A percentile compares a stretch with the other conserved stretches of the same genome.
Conservation (phyloP, 2,329 filamentous ascomycete genomes). For the Aspergillus arachidicola region DNA sequence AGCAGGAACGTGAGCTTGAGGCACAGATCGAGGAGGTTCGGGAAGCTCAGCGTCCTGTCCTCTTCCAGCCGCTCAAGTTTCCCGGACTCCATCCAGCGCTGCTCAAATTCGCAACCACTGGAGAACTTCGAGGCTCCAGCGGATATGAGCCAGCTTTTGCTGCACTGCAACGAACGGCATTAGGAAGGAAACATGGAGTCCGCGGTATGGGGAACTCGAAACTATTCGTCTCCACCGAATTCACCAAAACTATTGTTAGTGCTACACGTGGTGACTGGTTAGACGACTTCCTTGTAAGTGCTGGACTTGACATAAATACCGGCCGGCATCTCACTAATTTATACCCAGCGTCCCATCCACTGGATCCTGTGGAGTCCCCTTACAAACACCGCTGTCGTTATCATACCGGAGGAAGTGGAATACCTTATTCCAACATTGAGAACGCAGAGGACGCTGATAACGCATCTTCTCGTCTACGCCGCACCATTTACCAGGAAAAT, state of each 20-base stretch:
- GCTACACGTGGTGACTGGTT: conserved; percentile 4
- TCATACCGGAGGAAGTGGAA: conserved; percentile 68
- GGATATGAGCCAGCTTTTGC: conserved; percentile 7
- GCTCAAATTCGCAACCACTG: conserved; percentile 17
- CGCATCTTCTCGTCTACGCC: conserved; percentile 60
- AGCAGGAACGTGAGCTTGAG: conserved; percentile 62
- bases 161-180: conserved; percentile 10
- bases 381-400: conserved; percentile 54
- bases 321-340: background rate
- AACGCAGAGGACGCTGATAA: conserved; percentile 26
- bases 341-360: conserved; percentile 45
- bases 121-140: background rate
- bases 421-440: conserved; percentile 52
- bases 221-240: conserved; percentile 11
- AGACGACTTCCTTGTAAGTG: conserved; percentile 16
- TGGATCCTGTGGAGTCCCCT: conserved; percentile 62
- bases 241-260: conserved; percentile 14
- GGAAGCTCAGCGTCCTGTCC: conserved; percentile 52
- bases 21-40: conserved; percentile 61
- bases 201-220: background rate
- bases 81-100: conserved; percentile 53
- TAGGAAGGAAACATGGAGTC: conserved; percentile 15
- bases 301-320: background rate
- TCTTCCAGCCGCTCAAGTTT: conserved; percentile 46
- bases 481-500: conserved; percentile 64